phyloP scores from a whole-genome alignment of 805 yeast genomes.

The Vanderwaltozyma verrucispora region DNA sequence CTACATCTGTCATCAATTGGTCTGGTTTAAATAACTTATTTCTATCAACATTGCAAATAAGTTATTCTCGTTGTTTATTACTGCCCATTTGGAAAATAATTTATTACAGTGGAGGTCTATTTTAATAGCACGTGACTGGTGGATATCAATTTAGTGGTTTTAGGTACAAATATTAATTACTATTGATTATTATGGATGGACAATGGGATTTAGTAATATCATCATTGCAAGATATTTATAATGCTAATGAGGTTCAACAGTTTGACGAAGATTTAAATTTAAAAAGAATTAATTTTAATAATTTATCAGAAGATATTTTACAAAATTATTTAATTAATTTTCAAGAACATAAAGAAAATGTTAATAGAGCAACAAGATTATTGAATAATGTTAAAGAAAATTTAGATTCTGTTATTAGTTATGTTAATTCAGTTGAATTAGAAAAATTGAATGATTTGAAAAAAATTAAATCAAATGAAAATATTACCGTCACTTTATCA shows the following conservation, averaged over 20 bases:
- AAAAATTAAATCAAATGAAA: not conserved
- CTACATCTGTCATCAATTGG: too few species aligned
- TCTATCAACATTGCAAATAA: too few species aligned
- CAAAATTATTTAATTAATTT: conserved; percentile 33
- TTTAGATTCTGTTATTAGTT: conserved; percentile 23
- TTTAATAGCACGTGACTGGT: too few species aligned
- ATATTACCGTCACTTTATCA: not conserved
- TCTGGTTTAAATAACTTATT: too few species aligned
- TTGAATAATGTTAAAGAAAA: conserved; percentile 36
- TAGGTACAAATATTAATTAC: too few species aligned
- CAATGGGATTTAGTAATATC: conserved; percentile 62
- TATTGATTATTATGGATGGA: conserved; percentile 45
- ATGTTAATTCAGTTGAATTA: not conserved
- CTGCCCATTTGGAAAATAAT: too few species aligned
- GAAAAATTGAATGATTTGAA: not conserved
- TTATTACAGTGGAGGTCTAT: too few species aligned
- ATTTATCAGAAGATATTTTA: conserved; percentile 32
- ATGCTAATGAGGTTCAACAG: conserved; percentile 43
- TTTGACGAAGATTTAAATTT: conserved; percentile 35
- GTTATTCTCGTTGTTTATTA: too few species aligned
- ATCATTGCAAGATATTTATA: conserved; percentile 58
- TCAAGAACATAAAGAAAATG: conserved; percentile 44
- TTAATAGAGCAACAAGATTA: conserved; percentile 40
- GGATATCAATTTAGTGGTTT: too few species aligned
- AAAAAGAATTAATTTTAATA: conserved; percentile 24